Conservation (phyloP, 225 moss, liverwort and hornwort species). For the Straminergon stramineum region DNA sequence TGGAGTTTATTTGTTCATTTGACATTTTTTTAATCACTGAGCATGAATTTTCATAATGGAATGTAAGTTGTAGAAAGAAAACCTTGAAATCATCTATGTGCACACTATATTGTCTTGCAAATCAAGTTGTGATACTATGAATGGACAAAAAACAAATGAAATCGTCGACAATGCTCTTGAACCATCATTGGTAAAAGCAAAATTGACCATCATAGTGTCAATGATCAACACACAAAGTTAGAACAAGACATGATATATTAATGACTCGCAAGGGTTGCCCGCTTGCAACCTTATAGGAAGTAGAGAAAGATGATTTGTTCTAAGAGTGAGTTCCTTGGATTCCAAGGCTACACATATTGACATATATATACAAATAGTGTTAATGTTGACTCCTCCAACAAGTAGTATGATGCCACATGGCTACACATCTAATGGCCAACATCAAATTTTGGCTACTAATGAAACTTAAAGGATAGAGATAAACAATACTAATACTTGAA, state of each 20-base stretch:
- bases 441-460: background rate
- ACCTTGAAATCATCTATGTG: no score
- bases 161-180: no score
- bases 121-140: no score
- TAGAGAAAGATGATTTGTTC: background rate
- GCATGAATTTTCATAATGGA: no score
- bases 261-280: background rate
- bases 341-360: background rate
- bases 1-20: no score
- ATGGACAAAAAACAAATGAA: background rate
- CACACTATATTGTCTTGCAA: no score
- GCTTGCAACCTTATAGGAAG: accelerated
- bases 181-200: no score
- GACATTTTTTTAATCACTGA: no score
- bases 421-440: background rate
- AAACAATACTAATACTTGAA: background rate
- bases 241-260: background rate
- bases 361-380: background rate
- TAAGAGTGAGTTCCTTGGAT: background rate
- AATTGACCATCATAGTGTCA: no score
- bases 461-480: background rate
- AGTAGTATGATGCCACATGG: background rate
- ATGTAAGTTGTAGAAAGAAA: no score
- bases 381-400: background rate
- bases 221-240: no score